A percentile compares a stretch with the other conserved stretches of the same genome.
phyloP scores from a whole-genome alignment of 495 filamentous ascomycete species.

The Tricharina praecox region DNA sequence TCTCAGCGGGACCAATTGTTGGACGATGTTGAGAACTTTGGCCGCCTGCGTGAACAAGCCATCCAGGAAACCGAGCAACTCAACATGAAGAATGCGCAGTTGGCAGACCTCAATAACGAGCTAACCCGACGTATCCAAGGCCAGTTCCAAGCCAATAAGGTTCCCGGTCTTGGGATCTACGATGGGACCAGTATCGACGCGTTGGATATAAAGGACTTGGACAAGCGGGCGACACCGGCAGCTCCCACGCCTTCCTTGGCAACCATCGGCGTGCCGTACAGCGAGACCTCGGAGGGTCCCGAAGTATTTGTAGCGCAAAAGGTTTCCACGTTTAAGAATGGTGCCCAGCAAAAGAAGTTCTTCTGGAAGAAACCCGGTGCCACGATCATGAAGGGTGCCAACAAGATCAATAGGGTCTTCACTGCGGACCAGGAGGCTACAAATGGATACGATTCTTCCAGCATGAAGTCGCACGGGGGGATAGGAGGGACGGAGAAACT shows the following conservation, averaged over 20 bases:
- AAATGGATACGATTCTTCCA: slow-evolving; percentile 18
- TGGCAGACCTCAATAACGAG: slow-evolving; percentile 87
- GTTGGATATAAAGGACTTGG: slow-evolving; percentile 16
- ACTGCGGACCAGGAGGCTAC: slow-evolving; percentile 32
- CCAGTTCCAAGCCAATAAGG: slow-evolving; percentile 59
- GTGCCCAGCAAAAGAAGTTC: slow-evolving; percentile 44
- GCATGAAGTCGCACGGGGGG: neutral
- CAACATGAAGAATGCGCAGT: slow-evolving; percentile 78
- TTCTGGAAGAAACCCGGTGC: slow-evolving; percentile 98
- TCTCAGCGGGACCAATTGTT: slow-evolving; percentile 62
- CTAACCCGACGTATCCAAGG: slow-evolving; percentile 87
- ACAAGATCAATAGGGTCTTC: slow-evolving; percentile 54
- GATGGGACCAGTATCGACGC: slow-evolving; percentile 25
- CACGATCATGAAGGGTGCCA: slow-evolving; percentile 79
- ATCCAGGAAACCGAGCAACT: slow-evolving; percentile 91
- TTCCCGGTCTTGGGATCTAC: slow-evolving; percentile 76
- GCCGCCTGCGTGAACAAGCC: slow-evolving; percentile 71
- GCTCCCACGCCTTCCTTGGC: slow-evolving; percentile 14
- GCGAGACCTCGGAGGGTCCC: neutral
- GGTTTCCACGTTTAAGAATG: slow-evolving; percentile 38
- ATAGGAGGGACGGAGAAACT: slow-evolving; percentile 25
- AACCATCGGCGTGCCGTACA: slow-evolving; percentile 8
- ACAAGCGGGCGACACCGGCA: slow-evolving; percentile 18
- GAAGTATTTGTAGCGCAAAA: slow-evolving; percentile 58
- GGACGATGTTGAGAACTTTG: slow-evolving; percentile 64